Evolutionary conservation across 176 grass and related monocot species (phyloP), one percentile per base, ranked within the genome.

Genomic region (Oryza punctata): DNA sequence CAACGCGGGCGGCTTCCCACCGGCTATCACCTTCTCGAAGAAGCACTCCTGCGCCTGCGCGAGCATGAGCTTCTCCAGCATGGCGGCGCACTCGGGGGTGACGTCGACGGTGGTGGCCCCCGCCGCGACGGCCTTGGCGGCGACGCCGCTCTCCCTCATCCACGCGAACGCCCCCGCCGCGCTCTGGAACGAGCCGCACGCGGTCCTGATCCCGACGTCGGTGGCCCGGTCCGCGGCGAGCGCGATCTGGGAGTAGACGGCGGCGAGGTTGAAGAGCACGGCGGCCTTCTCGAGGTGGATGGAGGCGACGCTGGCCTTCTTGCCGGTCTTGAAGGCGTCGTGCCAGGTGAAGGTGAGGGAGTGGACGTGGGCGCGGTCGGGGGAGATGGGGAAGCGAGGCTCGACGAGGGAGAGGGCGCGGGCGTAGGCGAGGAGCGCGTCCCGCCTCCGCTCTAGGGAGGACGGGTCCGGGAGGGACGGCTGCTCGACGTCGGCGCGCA

Each of bases 21-120:
- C 97, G n/a, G 78, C 89, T 65, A 99, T 90, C 16, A 94, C 97
- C 91, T 94, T 99, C 89, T 99, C 97, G 67, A 94, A 99, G 89
- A 99, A 96, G 88, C 97, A 99, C 82, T 99, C 97, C 78, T 99
- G 93, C 19, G 97, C 93, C 78, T 99, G 97, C 37, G 97, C 97
- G 47, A 99, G 97, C 97, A 99, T 94, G 16, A 99, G 88, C 78
- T 90, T 96, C 85, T 99, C 97, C 37, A 96, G 91, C 93, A 99
- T 99, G 32, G 43, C 91, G 7, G 93, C 85, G 65, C 89, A 96
- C 84, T 99, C 97, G 9, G 94, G 89, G 18, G 93, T 89, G 28
- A 99, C 75, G 41, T 99, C 97, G 3, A 92, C 83, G 24, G 97
- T 99, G 81, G 91, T 91, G 24, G 85, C 78, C 47, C 93, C 97